Base-by-base conservation (phyloP, 2,329 filamentous ascomycete genomes). In the Colletotrichum magnum region DNA sequence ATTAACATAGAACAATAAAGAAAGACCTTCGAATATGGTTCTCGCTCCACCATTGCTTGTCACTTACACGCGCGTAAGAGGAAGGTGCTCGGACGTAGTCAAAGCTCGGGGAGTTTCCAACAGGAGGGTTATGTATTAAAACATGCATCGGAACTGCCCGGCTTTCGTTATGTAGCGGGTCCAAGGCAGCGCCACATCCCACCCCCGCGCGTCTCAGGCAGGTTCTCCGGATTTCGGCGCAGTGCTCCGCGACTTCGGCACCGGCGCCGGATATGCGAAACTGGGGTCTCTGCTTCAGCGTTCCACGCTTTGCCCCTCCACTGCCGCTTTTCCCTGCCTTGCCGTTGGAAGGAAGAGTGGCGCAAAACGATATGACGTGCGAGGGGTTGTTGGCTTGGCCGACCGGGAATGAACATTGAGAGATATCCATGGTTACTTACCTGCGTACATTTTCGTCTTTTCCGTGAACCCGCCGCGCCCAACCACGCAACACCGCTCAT, bases 181-280 rank as follows among this genome's bases (percentile, higher is more conserved):
- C 45, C 6, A 16, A 48, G 41, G 41, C 28, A 47, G 59, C 56
- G 5, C 41, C 28, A 6, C n/a, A 24, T 28, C 26, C 9, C 12
- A 24, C 16, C 9, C 24, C 36, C 15, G 53, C 52, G 18, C 24
- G 10, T 58, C 16, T 28, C 36, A 24, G 21, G 2, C 3, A 24
- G 3, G 21, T 18, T 36, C 62, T 67, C 57, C 62, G 62, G 45
- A 41, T 51, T 52, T 69, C 67, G 67, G 62, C 43, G 51, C 36
- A 54, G 36, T 43, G 10, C 43, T 41, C 62, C 62, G 51, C 60
- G 36, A 66, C 45, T 26, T 69, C 62, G 67, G 62, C 52, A 67
- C 56, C 67, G 62, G 56, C 26, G 56, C 67, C 62, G 67, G 62
- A 52, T 60, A 66, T 60, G 50, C 18, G 32, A 58, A 60, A 41